Conservation (phyloP, 2,329 filamentous ascomycete genomes). For the Niveomyces coronatus region DNA sequence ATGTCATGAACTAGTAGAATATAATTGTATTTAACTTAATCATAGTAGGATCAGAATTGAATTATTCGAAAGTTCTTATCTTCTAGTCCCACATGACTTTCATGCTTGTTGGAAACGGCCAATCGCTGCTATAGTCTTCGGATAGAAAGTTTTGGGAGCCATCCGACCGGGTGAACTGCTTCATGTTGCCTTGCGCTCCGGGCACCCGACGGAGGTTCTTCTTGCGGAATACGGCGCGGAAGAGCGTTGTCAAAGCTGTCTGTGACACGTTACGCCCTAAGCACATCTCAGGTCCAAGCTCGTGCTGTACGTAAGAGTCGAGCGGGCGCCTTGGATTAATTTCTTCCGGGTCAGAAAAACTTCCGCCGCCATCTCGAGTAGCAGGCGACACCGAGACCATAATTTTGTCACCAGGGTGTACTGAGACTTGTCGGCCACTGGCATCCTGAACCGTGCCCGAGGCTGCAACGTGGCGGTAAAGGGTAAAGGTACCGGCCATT, state of each 20-base stretch:
- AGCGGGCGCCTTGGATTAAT: slow-evolving; percentile 55
- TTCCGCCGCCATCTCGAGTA: slow-evolving; percentile 42
- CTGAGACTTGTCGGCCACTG: slow-evolving; percentile 37
- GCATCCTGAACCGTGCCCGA: slow-evolving; percentile 38
- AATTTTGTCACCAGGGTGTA: slow-evolving; percentile 48
- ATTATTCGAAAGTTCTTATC: too few species aligned
- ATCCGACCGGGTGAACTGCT: slow-evolving; percentile 48
- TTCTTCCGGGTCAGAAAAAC: slow-evolving; percentile 51
- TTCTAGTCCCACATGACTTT: slow-evolving; percentile 40
- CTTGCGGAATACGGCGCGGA: slow-evolving; percentile 53
- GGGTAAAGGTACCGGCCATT: slow-evolving; percentile 51
- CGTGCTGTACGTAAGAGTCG: slow-evolving; percentile 54
- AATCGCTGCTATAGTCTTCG: slow-evolving; percentile 48
- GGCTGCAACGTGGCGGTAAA: slow-evolving; percentile 45
- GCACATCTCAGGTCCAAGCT: slow-evolving; percentile 50
- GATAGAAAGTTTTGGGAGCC: slow-evolving; percentile 53
- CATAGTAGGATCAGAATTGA: too few species aligned
- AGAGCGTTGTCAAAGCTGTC: slow-evolving; percentile 55
- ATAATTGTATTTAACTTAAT: too few species aligned
- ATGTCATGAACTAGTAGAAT: too few species aligned
- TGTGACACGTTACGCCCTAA: slow-evolving; percentile 51
- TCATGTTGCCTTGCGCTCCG: slow-evolving; percentile 56
- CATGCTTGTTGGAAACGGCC: slow-evolving; percentile 41
- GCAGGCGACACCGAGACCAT: slow-evolving; percentile 52
- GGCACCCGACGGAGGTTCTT: slow-evolving; percentile 50